Percentiles rank a stretch among this genome's conserved stretches.
phyloP scores from a whole-genome alignment of 176 grass and related monocot species.

The Oryza longistaminata region DNA sequence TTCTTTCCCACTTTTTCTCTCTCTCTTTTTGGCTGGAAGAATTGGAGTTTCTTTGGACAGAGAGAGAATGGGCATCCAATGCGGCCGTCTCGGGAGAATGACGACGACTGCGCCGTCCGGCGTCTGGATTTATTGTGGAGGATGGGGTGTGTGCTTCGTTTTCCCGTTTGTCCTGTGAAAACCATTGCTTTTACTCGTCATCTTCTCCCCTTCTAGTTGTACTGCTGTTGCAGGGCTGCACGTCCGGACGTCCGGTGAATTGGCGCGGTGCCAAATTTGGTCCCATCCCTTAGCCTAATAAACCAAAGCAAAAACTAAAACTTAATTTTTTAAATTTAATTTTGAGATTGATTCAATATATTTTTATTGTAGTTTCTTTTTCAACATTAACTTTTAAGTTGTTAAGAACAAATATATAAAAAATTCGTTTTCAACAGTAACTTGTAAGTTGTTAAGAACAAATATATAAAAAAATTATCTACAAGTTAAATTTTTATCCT shows the following conservation, averaged over 20 bases:
- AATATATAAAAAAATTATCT: too few relatives aligned
- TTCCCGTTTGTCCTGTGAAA: background rate
- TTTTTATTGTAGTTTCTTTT: too few relatives aligned
- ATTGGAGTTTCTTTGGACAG: constrained; percentile 11
- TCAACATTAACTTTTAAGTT: too few relatives aligned
- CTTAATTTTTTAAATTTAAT: too few relatives aligned
- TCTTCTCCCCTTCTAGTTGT: background rate
- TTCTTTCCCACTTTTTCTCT: background rate
- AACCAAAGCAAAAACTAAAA: too few relatives aligned
- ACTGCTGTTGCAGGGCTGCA: background rate
- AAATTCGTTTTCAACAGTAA: too few relatives aligned
- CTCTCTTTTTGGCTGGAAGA: background rate
- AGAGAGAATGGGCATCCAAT: constrained; percentile 37
- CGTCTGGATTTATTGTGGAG: constrained; percentile 39
- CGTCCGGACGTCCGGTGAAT: background rate
- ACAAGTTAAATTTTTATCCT: too few relatives aligned
- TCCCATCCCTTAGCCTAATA: too few relatives aligned
- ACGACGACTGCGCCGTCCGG: constrained; percentile 29
- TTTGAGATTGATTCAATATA: too few relatives aligned
- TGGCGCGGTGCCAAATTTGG: background rate
- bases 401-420: too few relatives aligned
- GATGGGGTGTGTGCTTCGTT: background rate
- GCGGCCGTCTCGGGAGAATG: constrained; percentile 39
- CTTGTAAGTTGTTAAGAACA: too few relatives aligned
- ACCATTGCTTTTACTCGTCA: background rate